These are phyloP conservation scores for Amaranthus palmeri DNA, from an alignment of 148 eudicot genomes.

Conservation along the genomic window DNA sequence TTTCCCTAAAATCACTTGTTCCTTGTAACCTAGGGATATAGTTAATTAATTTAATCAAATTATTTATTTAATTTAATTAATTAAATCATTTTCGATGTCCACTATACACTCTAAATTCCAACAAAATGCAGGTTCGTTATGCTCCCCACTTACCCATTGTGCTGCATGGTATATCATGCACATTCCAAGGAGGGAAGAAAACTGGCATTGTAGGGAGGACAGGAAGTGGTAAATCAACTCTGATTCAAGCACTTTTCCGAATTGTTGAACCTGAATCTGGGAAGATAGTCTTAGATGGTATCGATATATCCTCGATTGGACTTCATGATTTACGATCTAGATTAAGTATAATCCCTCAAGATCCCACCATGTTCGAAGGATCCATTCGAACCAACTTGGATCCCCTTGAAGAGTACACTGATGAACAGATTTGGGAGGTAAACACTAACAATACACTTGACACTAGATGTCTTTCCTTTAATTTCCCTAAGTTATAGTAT, in stretches of 20 bases:
- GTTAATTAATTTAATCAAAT: too few relatives aligned
- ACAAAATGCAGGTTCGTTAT: constrained; percentile 51
- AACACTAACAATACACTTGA: not conserved
- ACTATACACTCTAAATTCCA: too few relatives aligned
- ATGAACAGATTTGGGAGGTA: constrained; percentile 66
- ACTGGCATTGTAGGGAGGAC: constrained; percentile 63
- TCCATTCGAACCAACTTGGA: constrained; percentile 57
- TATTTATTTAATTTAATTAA: too few relatives aligned
- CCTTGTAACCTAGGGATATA: too few relatives aligned
- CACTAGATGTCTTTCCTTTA: not conserved
- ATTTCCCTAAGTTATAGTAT: not conserved
- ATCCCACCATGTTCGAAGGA: constrained; percentile 71
- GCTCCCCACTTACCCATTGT: constrained; percentile 60
- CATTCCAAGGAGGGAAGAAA: constrained; percentile 51
- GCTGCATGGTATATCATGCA: constrained; percentile 52
- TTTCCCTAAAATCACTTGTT: too few relatives aligned
- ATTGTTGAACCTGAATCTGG: constrained; percentile 63
- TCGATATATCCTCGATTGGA: constrained; percentile 44
- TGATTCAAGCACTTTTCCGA: constrained; percentile 57
- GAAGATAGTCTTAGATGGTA: constrained; percentile 40
- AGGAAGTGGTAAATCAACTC: constrained; percentile 71
- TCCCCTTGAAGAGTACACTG: constrained; percentile 55
- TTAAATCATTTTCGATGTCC: too few relatives aligned
- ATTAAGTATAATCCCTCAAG: constrained; percentile 64
- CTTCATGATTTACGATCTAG: constrained; percentile 55